Evolutionary conservation across 2,329 filamentous ascomycete species (phyloP).

Genomic region (Fusarium pseudocircinatum): DNA sequence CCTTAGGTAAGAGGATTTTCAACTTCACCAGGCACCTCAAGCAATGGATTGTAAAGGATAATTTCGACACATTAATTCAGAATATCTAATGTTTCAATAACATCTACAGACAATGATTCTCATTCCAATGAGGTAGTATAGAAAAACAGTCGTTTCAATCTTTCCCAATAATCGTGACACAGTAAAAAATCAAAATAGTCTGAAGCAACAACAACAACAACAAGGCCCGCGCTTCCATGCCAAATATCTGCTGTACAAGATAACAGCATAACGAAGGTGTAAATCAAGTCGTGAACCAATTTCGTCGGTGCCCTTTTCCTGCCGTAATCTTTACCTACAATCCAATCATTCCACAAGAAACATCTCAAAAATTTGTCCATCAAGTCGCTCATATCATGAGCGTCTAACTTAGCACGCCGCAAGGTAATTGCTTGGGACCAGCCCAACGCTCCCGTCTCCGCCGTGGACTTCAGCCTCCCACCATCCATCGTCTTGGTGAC

Average conservation of each 20-base stretch:
- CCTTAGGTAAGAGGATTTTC: not conserved
- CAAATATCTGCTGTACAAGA: conserved; percentile 10
- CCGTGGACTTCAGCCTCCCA: conserved; percentile 97
- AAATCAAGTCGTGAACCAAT: conserved; percentile 26
- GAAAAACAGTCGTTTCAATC: conserved; percentile 32
- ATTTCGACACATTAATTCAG: not conserved
- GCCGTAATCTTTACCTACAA: not conserved
- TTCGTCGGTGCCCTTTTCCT: conserved; percentile 3
- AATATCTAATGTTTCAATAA: not conserved
- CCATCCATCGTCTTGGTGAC: conserved; percentile 97
- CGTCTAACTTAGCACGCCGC: conserved; percentile 56
- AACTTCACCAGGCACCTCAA: not conserved
- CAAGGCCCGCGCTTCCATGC: conserved; percentile 23
- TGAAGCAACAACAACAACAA: conserved; percentile 1
- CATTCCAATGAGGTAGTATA: not conserved
- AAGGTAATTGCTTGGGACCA: conserved; percentile 76
- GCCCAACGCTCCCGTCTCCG: conserved; percentile 65
- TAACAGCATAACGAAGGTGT: conserved; percentile 29
- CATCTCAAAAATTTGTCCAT: conserved; percentile 5
- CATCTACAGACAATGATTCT: not conserved
- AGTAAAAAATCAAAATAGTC: conserved; percentile 1
- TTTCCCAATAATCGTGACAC: conserved; percentile 34
- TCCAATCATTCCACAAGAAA: conserved; percentile 1
- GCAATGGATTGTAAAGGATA: not conserved
- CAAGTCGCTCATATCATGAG: conserved; percentile 15